Evolutionary conservation across 441 rosid genomes (phyloP).

Genomic region (Brassica hybrid): DNA sequence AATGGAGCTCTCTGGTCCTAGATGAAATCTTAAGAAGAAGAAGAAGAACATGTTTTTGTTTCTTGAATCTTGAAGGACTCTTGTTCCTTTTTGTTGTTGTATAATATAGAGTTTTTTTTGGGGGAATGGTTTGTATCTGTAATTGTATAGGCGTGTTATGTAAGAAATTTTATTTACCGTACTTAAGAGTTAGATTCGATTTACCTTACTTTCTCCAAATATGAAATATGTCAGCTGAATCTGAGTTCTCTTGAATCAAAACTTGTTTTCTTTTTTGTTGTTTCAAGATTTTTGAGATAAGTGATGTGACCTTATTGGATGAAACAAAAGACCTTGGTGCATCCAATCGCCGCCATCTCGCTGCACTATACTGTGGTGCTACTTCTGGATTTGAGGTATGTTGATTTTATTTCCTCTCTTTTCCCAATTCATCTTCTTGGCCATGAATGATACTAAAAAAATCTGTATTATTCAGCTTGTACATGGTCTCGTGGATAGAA

Average conservation of each 20-base stretch:
- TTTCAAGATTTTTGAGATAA: constrained; percentile 82
- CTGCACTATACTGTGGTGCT: constrained; percentile 87
- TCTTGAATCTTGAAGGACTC: constrained; percentile 20
- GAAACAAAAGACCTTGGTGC: constrained; percentile 84
- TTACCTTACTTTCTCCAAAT: neutral
- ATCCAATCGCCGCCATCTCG: constrained; percentile 66
- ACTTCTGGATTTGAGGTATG: constrained; percentile 97
- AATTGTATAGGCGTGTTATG: constrained; percentile 39
- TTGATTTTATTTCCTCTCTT: neutral
- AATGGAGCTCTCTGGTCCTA: constrained; percentile 65
- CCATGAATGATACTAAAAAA: neutral
- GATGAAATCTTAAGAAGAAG: constrained; percentile 49
- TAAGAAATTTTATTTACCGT: constrained; percentile 21
- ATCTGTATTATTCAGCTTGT: constrained; percentile 54
- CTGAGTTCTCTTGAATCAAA: neutral
- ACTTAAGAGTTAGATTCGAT: constrained; percentile 13
- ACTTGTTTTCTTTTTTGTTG: constrained; percentile 1
- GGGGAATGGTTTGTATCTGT: constrained; percentile 19
- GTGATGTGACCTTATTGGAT: constrained; percentile 71
- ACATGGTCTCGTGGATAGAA: constrained; percentile 86
- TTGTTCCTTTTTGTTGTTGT: constrained; percentile 11
- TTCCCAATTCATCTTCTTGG: neutral
- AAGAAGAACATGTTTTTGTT: constrained; percentile 10
- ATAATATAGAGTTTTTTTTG: constrained; percentile 23
- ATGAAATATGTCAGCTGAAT: constrained; percentile 47